Percentiles rank a stretch among this genome's conserved stretches.
Evolutionary conservation across 352 stramenopile genomes (phyloP).

Genomic region (Pythium insidiosum): DNA sequence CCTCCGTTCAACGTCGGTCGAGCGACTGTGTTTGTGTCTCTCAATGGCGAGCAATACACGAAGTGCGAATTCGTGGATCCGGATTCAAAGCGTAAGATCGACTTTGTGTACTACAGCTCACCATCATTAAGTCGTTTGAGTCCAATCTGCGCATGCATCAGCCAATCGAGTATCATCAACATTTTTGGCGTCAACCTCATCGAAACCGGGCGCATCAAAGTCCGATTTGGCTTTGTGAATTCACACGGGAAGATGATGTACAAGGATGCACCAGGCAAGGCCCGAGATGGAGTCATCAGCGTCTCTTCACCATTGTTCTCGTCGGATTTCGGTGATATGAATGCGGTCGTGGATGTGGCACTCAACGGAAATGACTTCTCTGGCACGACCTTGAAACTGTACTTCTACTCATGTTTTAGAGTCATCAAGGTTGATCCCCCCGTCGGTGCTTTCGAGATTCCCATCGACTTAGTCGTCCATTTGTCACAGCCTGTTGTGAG

Average conservation of each 20-base stretch:
- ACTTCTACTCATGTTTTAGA: slow-evolving; percentile 46
- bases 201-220: slow-evolving; percentile 68
- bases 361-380: slow-evolving; percentile 68
- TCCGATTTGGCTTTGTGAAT: slow-evolving; percentile 39
- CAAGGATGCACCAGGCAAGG: slow-evolving; percentile 24
- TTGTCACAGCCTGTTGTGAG: slow-evolving; percentile 36
- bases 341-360: slow-evolving; percentile 44
- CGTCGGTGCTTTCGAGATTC: slow-evolving; percentile 50
- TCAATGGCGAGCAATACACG: slow-evolving; percentile 74
- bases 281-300: slow-evolving; percentile 42
- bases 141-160: slow-evolving; percentile 46
- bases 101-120: slow-evolving; percentile 74
- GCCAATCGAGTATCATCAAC: slow-evolving; percentile 32
- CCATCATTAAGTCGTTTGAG: slow-evolving; percentile 43
- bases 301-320: slow-evolving; percentile 34
- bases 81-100: slow-evolving; percentile 24
- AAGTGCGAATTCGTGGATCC: slow-evolving; percentile 53
- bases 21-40: slow-evolving; percentile 47
- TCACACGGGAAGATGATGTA: slow-evolving; percentile 22
- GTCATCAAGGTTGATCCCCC: slow-evolving; percentile 38
- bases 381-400: slow-evolving; percentile 26
- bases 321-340: slow-evolving; percentile 33
- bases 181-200: slow-evolving; percentile 66
- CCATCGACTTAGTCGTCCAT: slow-evolving; percentile 27
- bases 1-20: slow-evolving; percentile 52